Percentiles rank a stretch among this genome's conserved stretches.
These are phyloP conservation scores for Trichoderma sp. DNA, from an alignment of 2,329 filamentous ascomycete species.

Conservation along the genomic window DNA sequence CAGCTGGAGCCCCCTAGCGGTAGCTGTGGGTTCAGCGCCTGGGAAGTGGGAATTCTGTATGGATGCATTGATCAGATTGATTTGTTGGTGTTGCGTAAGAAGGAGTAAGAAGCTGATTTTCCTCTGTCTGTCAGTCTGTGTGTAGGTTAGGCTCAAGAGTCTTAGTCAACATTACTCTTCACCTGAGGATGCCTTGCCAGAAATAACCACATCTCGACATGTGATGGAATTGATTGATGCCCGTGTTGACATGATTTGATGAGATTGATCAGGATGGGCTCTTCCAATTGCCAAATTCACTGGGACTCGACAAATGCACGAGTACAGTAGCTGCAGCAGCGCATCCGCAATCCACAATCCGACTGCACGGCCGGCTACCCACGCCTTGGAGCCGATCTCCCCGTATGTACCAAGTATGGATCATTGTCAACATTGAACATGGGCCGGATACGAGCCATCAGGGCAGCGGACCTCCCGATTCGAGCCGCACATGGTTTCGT, in stretches of 20 bases:
- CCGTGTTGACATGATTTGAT: too few species aligned
- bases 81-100: neutral
- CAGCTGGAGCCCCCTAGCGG: neutral
- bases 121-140: neutral
- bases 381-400: slow-evolving; percentile 17
- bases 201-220: neutral
- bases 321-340: slow-evolving; percentile 8
- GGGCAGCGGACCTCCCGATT: slow-evolving; percentile 11
- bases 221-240: neutral
- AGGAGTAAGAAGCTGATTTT: neutral
- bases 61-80: neutral
- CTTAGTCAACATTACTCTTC: neutral
- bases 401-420: slow-evolving; percentile 4
- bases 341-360: slow-evolving; percentile 6
- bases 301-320: neutral
- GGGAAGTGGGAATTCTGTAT: neutral
- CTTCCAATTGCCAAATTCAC: neutral
- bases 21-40: neutral
- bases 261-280: neutral
- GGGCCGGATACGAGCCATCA: slow-evolving; percentile 16
- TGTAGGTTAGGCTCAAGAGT: neutral
- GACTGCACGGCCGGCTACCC: slow-evolving; percentile 10
- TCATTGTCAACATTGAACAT: neutral
- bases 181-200: neutral
- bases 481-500: slow-evolving; percentile 10